Base-by-base conservation (phyloP, 2,329 filamentous ascomycete species). In the Epicoccum nigrum region DNA sequence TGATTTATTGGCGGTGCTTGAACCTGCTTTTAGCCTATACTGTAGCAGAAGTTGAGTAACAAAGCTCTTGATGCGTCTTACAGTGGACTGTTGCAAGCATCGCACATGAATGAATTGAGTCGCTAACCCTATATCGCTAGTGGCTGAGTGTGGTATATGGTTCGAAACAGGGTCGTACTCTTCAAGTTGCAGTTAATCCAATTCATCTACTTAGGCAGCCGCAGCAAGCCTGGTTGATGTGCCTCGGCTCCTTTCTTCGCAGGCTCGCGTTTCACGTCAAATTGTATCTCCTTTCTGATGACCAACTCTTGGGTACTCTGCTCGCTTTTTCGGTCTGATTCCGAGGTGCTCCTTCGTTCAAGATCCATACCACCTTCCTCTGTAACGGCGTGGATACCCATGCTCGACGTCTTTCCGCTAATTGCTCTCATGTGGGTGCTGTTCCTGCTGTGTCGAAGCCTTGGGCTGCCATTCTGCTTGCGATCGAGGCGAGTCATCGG, bases 281-380 rank as follows among this genome's bases (percentile, higher is more conserved):
- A 66, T 3, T 54, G 39, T 15, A 63, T 52, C 16, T 67, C 62
- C 30, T 58, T 55, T 7, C 62, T 48, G 19, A 67, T 67, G 20
- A 67, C 54, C 15, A 67, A 38, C 42, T 65, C 62, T 30, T 64
- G 61, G 4, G 51, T 60, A n/a, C 61, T 64, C 12, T 45, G 54
- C n/a, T 63, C 45, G 15, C 62, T 67, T 5, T 28, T 49, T 4
- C 53, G 44, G 13, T 64, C 54, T 2, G 53, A 47, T 8, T 57
- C 58, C 20, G 20, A 51, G 45, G 45, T 51, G 32, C 11, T 54
- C 11, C 31, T 39, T 31, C 43, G 33, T 12, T 47, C 25, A 39
- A 60, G 8, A 46, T 44, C 32, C 28, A 47, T 28, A 2, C 15
- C 37, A 27, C 7, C 23, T 2, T 17, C 21, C 6, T 28, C 37